Conservation (phyloP, 2,329 filamentous ascomycete species). For the Arthrobotrys pseudoclavata region DNA sequence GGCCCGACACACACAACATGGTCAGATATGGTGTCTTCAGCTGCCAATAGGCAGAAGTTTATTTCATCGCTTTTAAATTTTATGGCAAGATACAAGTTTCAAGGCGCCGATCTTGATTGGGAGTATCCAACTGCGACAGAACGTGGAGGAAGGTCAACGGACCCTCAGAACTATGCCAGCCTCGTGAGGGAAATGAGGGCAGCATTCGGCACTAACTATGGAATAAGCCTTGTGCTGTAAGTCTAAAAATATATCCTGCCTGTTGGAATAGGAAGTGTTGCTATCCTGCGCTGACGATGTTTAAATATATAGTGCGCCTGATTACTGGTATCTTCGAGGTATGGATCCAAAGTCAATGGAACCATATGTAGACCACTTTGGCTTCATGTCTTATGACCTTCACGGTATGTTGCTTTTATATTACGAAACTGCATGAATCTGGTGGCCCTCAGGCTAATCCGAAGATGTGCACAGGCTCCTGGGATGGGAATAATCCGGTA, state of each 20-base stretch:
- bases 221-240: constrained; percentile 41
- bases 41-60: constrained; percentile 66
- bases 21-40: constrained; percentile 65
- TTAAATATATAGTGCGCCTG: constrained; percentile 4
- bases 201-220: constrained; percentile 65
- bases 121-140: constrained; percentile 65
- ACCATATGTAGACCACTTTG: constrained; percentile 64
- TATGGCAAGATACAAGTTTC: constrained; percentile 67
- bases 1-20: constrained; percentile 64
- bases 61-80: constrained; percentile 66
- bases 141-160: constrained; percentile 66
- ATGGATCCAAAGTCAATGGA: constrained; percentile 64
- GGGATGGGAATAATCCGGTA: constrained; percentile 30
- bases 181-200: constrained; percentile 64
- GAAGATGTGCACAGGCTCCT: not conserved
- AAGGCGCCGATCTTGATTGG: constrained; percentile 70
- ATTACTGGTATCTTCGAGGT: constrained; percentile 64
- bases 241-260: not conserved
- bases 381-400: constrained; percentile 64
- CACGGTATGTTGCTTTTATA: constrained; percentile 58
- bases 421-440: not conserved
- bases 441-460: not conserved
- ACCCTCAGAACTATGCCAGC: constrained; percentile 65
- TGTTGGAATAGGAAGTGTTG: too few relatives aligned
- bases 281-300: not conserved